Evolutionary conservation across 1,139 yeast species (phyloP).

Genomic region (Geotrichum siamense): DNA sequence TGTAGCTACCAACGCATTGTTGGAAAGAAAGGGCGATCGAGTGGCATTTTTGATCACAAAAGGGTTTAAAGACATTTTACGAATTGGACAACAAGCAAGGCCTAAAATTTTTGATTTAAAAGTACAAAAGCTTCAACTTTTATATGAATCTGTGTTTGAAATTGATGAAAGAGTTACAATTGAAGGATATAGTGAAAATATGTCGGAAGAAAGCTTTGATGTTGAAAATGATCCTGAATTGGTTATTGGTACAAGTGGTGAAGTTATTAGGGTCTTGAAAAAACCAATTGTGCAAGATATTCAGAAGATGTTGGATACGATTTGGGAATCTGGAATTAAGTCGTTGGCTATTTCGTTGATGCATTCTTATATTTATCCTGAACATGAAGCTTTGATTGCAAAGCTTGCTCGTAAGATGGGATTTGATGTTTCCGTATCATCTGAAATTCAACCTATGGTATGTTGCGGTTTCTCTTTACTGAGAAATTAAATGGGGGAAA

Average conservation of each 20-base stretch:
- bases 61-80: conserved; percentile 56
- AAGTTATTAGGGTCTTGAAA: conserved; percentile 49
- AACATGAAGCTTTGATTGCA: conserved; percentile 55
- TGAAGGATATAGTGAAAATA: conserved; percentile 60
- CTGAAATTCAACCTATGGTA: conserved; percentile 57
- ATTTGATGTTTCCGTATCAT: conserved; percentile 60
- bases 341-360: conserved; percentile 62
- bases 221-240: conserved; percentile 32
- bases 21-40: conserved; percentile 60
- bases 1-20: conserved; percentile 68
- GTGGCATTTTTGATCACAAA: conserved; percentile 59
- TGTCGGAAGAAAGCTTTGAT: conserved; percentile 35
- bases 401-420: conserved; percentile 53
- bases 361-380: conserved; percentile 64
- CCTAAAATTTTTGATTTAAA: conserved; percentile 62
- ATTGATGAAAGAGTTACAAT: conserved; percentile 67
- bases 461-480: neutral
- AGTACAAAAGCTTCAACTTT: conserved; percentile 50
- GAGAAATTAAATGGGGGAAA: neutral
- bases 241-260: conserved; percentile 55
- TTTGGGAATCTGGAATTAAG: conserved; percentile 50
- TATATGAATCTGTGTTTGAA: conserved; percentile 58
- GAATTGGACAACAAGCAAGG: conserved; percentile 67
- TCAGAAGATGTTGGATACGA: conserved; percentile 35
- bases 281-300: conserved; percentile 43